Evolutionary conservation across 352 stramenopile genomes (phyloP).

Genomic region (Thraustotheca clavata): DNA sequence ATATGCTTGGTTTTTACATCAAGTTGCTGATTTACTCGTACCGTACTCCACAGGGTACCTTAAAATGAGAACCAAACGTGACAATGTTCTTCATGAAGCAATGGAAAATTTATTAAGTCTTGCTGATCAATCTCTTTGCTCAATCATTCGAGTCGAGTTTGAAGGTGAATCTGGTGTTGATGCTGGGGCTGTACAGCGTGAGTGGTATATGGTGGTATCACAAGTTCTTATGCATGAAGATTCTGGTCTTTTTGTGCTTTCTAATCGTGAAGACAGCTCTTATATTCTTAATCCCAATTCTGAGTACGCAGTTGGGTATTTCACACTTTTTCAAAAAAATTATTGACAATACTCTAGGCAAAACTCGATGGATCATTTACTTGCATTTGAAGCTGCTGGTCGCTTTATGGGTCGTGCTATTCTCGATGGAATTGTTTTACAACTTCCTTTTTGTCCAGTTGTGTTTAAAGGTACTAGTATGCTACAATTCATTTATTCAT

Average conservation of each 20-base stretch:
- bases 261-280: slow-evolving; percentile 52
- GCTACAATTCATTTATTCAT: slow-evolving; percentile 22
- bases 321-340: neutral
- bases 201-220: slow-evolving; percentile 78
- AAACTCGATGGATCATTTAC: slow-evolving; percentile 40
- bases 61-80: slow-evolving; percentile 63
- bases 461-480: slow-evolving; percentile 51
- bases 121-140: slow-evolving; percentile 63
- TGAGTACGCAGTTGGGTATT: neutral
- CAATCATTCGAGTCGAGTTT: slow-evolving; percentile 82
- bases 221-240: slow-evolving; percentile 54
- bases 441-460: slow-evolving; percentile 52
- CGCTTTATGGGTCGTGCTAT: slow-evolving; percentile 56
- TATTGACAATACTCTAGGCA: neutral
- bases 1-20: slow-evolving; percentile 77
- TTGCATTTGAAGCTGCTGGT: slow-evolving; percentile 68
- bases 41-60: slow-evolving; percentile 77
- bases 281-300: slow-evolving; percentile 69
- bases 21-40: slow-evolving; percentile 49
- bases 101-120: slow-evolving; percentile 76
- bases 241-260: slow-evolving; percentile 68
- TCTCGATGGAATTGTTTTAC: slow-evolving; percentile 73
- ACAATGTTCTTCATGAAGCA: slow-evolving; percentile 66
- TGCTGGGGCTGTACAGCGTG: slow-evolving; percentile 60
- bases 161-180: slow-evolving; percentile 69